These are phyloP conservation scores for Torrubiellomyces zombiae DNA, from an alignment of 2,329 filamentous ascomycete genomes.

Conservation along the genomic window DNA sequence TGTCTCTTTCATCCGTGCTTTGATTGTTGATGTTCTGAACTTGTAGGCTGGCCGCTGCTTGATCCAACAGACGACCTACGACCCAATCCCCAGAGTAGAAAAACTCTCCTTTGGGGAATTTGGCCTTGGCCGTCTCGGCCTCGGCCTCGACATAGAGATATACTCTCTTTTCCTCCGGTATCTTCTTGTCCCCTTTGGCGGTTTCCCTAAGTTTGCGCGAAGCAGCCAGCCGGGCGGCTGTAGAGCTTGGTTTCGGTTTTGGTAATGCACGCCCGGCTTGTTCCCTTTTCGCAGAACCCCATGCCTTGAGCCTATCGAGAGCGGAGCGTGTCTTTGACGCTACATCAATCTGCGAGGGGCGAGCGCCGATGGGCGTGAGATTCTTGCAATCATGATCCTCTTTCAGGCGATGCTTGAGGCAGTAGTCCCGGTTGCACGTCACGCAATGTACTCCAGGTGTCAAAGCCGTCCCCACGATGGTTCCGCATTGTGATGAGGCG, in stretches of 20 bases:
- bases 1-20: constrained; percentile 57
- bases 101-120: constrained; percentile 67
- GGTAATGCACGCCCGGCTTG: constrained; percentile 41
- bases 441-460: constrained; percentile 55
- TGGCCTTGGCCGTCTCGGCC: constrained; percentile 67
- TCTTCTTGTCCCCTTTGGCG: constrained; percentile 77
- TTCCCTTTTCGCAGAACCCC: constrained; percentile 60
- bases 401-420: constrained; percentile 56
- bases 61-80: constrained; percentile 67
- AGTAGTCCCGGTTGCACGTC: constrained; percentile 57
- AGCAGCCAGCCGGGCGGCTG: constrained; percentile 48
- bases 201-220: constrained; percentile 67
- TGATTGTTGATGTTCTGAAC: constrained; percentile 75
- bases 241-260: constrained; percentile 44
- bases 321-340: constrained; percentile 55
- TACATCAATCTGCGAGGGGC: constrained; percentile 25
- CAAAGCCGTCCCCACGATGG: constrained; percentile 50
- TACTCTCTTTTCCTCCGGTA: constrained; percentile 68
- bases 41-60: constrained; percentile 60
- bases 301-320: constrained; percentile 60
- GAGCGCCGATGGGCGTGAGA: constrained; percentile 41
- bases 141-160: constrained; percentile 86
- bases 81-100: constrained; percentile 77
- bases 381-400: constrained; percentile 79
- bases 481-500: constrained; percentile 49